These are phyloP conservation scores for Acanthamoeba healyi DNA, from an alignment of 208 protist genomes.

Conservation along the genomic window DNA sequence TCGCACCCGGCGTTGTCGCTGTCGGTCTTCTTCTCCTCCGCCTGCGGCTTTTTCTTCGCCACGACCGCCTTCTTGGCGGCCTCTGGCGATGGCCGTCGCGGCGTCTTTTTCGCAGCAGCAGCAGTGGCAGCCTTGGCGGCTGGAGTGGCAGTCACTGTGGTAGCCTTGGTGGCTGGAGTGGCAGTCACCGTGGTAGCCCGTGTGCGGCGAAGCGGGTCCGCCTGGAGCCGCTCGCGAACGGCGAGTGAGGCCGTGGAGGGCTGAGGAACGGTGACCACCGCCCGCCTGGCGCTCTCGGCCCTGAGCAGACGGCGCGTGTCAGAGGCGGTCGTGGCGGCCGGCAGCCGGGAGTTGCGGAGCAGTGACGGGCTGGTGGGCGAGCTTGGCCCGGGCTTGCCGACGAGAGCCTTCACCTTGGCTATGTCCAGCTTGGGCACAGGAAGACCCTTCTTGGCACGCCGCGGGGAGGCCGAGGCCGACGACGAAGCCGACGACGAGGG, in stretches of 20 bases:
- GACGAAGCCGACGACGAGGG: background rate
- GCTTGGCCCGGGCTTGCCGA: background rate
- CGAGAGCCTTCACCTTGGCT: background rate
- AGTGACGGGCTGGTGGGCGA: background rate
- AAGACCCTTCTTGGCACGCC: background rate
- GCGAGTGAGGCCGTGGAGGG: background rate
- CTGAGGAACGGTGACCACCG: background rate
- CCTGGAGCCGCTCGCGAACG: background rate
- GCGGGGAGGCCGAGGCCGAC: background rate
- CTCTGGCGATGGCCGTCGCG: background rate
- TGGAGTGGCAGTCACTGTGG: background rate
- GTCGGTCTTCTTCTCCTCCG: background rate
- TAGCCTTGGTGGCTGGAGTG: background rate
- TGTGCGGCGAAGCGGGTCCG: background rate
- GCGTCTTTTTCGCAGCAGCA: background rate
- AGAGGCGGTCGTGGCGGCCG: background rate
- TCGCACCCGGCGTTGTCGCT: background rate
- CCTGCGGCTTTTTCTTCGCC: background rate
- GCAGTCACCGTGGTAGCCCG: background rate
- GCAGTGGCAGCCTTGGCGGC: too few species aligned
- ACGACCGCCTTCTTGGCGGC: background rate
- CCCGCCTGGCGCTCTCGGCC: background rate
- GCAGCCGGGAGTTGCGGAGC: background rate
- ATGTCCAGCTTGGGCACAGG: constrained; percentile 5
- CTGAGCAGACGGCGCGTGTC: background rate